phyloP scores from a whole-genome alignment of 1,139 yeast genomes.

The Citeromyces hawaiiensis region DNA sequence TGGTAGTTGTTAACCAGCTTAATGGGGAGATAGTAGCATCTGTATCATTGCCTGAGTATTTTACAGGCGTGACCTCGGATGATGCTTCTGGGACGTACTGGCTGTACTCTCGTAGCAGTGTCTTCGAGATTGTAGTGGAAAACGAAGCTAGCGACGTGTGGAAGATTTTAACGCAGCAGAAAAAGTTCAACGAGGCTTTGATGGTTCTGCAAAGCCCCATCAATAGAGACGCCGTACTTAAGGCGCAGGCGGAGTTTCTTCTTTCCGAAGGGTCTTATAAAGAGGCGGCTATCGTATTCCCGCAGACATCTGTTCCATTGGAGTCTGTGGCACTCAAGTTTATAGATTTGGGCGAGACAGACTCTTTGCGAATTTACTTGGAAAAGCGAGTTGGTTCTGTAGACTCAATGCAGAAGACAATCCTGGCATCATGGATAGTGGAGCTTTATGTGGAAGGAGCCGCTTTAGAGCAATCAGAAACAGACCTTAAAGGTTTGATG shows the following conservation, averaged over 20 bases:
- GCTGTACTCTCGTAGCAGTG: constrained; percentile 34
- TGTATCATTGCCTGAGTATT: constrained; percentile 22
- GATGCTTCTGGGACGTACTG: constrained; percentile 39
- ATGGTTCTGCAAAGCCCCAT: constrained; percentile 26
- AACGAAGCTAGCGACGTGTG: constrained; percentile 69
- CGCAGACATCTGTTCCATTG: constrained; percentile 52
- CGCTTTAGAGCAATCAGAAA: constrained; percentile 12
- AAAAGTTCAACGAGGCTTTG: constrained; percentile 60
- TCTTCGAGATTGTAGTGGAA: constrained; percentile 56
- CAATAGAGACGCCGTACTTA: constrained; percentile 39
- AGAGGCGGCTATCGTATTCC: constrained; percentile 53
- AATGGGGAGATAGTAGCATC: constrained; percentile 30
- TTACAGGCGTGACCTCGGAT: constrained; percentile 49
- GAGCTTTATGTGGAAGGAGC: constrained; percentile 40
- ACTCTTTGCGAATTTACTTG: constrained; percentile 40
- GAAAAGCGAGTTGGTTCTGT: constrained; percentile 24
- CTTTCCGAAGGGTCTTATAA: constrained; percentile 19
- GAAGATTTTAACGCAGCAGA: constrained; percentile 52
- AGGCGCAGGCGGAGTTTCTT: constrained; percentile 51
- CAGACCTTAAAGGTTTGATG: constrained; percentile 12
- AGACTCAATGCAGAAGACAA: constrained; percentile 4
- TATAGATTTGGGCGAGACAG: constrained; percentile 27
- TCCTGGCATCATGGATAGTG: constrained; percentile 19
- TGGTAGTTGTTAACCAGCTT: constrained; percentile 34
- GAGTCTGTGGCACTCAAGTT: constrained; percentile 60